Base-by-base conservation (phyloP, 805 yeast species). In the Kazachstania psychrophila region DNA sequence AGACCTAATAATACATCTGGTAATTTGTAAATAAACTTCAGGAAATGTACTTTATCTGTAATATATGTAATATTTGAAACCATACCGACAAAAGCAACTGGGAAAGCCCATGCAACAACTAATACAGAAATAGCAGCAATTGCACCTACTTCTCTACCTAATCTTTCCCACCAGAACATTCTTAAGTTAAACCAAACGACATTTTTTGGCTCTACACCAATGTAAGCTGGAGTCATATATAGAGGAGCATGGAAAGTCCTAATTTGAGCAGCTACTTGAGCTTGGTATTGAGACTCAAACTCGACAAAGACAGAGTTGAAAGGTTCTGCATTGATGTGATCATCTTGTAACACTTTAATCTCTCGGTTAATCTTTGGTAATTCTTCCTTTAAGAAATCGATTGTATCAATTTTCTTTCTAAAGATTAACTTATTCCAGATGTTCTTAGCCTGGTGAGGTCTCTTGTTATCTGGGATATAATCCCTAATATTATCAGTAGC, bases 231-330 rank as follows among this genome's bases (percentile, higher is more conserved):
- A 16, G 60, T 47, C 69, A 81, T 66, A 45, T 74, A 69, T 44
- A 80, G 57, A 0, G 92, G 86, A 31, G 65, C 68, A 56, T 81
- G 88, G 49, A 77, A 79, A 12, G 75, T 63, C 4, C 69, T 63
- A 2, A 78, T 57, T 58, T 80, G 89, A 45, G 58, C 69, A 0
- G 92, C 92, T 41, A 78, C 53, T 56, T 82, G 89, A 6, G 89
- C 89, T 43, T 67, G 64, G 56, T 78, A 80, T 57, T 81, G 89
- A 43, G 76, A 73, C 32, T 77, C 85, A 52, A 82, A 82, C 60
- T 81, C 89, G 28, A 81, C 87, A 46, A 81, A 78, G 23, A 81
- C 73, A 4, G 89, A 77, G 56, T 86, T 85, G 66, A 85, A 76
- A n/a, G 88, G 81, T 31, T 64, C 64, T 9, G 62, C 56, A 13